These are phyloP conservation scores for Quercus rubra DNA, from an alignment of 306 rosid species.

Conservation along the genomic window DNA sequence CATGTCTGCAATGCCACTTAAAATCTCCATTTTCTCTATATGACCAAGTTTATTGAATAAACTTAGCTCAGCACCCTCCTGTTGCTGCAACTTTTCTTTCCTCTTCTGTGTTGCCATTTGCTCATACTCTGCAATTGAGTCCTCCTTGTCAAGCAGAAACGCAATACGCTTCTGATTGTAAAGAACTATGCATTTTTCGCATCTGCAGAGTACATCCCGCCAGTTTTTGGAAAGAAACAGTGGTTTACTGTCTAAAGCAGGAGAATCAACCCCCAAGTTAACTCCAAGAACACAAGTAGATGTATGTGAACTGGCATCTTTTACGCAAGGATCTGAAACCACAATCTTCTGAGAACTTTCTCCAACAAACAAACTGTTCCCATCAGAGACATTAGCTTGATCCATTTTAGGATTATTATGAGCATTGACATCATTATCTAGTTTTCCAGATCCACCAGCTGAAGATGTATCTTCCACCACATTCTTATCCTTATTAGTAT, in stretches of 20 bases:
- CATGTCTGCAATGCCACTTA: constrained; percentile 90
- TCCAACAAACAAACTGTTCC: constrained; percentile 28
- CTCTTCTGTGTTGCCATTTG: constrained; percentile 79
- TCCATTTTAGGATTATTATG: constrained; percentile 20
- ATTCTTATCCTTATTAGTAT: constrained; percentile 54
- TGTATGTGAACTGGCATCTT: constrained; percentile 23
- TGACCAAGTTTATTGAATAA: constrained; percentile 80
- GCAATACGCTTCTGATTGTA: constrained; percentile 56
- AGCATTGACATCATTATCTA: constrained; percentile 21
- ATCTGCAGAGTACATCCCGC: constrained; percentile 81
- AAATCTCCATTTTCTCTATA: constrained; percentile 87
- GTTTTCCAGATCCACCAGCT: constrained; percentile 46
- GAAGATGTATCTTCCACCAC: constrained; percentile 47
- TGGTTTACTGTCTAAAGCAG: constrained; percentile 47
- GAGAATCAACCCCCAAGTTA: constrained; percentile 39
- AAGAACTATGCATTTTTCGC: constrained; percentile 53
- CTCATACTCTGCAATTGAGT: constrained; percentile 86
- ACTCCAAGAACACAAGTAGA: constrained; percentile 58
- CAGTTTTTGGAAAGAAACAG: constrained; percentile 85
- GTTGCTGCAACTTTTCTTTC: constrained; percentile 78
- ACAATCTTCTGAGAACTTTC: constrained; percentile 33
- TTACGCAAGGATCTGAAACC: constrained; percentile 21
- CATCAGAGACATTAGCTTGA: constrained; percentile 25
- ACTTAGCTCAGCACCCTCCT: constrained; percentile 68
- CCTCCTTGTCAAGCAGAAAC: constrained; percentile 83